Base-by-base conservation (phyloP, 164 flowering plant species). In the Berberis vulgaris region DNA sequence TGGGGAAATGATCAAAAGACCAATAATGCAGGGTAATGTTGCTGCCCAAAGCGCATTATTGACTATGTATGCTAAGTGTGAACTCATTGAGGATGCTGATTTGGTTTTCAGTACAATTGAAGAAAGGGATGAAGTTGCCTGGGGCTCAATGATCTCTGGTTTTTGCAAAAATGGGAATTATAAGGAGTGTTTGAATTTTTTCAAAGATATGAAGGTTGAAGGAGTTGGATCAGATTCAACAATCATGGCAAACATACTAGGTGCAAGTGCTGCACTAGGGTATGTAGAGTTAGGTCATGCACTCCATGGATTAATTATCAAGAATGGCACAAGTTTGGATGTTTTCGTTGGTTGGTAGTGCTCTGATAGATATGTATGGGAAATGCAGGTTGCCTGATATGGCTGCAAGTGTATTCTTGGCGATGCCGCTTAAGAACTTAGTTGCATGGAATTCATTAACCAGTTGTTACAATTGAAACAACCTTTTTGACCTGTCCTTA, bases 361-460 rank as follows among this genome's bases (percentile, higher is more conserved):
- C 82, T 3, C 67, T 85, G 67, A 54, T 83, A 9, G 86, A 81
- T 65, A 72, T 81, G 84, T 85, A 82, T 61, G 75, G 84, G 3
- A 79, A 78, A 79, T 73, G 68, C 62, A 74, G 78, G 63, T 69
- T 67, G 26, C 76, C 75, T 11, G 77, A 76, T 43, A 54, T 63
- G 68, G 77, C 86, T 57, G 68, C 43, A 67, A 61, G 59, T 46
- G 70, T 81, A 41, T 81, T 84, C 66, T 67, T 79, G 5, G 57
- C 39, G 41, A 82, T 82, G 84, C 65, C 69, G 0, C 54, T 54
- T 41, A 81, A 70, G 66, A 81, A 78, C 57, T 67, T 84, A 62
- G 85, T 81, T 42, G 75, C 81, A 6, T 82, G 89, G 89, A 84
- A 84, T 76, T 79, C 81, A 12, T 72, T 82, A 54, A 78, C 79